Evolutionary conservation across 208 protist species (phyloP), one percentile per base, ranked within the genome.

Genomic region (Hexamita inflata): DNA sequence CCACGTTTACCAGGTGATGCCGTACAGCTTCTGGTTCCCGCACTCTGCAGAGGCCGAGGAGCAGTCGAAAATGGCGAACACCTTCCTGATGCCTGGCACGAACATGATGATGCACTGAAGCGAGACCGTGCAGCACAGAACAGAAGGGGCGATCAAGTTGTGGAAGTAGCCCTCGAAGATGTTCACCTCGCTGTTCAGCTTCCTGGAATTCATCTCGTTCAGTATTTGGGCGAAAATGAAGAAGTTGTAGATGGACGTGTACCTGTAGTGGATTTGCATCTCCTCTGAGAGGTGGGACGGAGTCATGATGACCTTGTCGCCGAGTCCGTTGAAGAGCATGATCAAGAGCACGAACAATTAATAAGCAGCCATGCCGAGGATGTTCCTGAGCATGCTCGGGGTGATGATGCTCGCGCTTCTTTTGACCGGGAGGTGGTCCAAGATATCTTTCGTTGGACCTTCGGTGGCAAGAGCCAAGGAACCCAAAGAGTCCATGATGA

Each of bases 401-500:
- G 67, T 41, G 30, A 79, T 58, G 19, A 79, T 41, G 15, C 38
- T 28, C 19, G 58, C n/a, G 53, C 38, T 53, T 26, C 58, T 38
- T 4, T 59, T 59, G 57, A 57, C 58, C 34, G 76, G 76, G 19
- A 67, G 53, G 26, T 59, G 24, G 1, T 79, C 19, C 1, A 79
- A 39, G 1, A 79, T 32, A 0, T 30, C 66, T 0, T 75, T 42
- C 2, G 4, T 32, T 35, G 94, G 94, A 73, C 87, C 78, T 85
- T 97, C 92, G 29, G 93, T 96, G 38, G 89, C 92, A 1, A 98
- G 84, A 35, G 94, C 92, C 0, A 98, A 86, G 0, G 93, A 92
- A 30, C 92, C 94, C 24, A 98, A 80, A 24, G 93, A 94, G 83
- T 98, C 94, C 93, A 97, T 97, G 86, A 98, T 97, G 45, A 98